Evolutionary conservation across 768 basidiomycete species (phyloP).

Genomic region (Lactarius deliciosus): DNA sequence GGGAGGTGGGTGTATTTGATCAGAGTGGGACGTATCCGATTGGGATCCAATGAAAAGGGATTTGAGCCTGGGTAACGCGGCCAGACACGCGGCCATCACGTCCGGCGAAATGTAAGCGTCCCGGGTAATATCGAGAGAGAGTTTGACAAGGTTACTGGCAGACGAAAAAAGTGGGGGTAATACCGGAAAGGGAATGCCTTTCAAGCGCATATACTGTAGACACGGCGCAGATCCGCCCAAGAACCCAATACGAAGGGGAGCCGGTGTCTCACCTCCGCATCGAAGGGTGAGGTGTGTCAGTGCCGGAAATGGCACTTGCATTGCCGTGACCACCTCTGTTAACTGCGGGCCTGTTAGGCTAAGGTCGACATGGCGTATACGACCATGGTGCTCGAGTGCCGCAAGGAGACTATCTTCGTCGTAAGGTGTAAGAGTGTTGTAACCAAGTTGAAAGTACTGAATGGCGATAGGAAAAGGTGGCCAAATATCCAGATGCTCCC

Average conservation of each 20-base stretch:
- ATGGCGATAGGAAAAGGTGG: slow-evolving; percentile 4
- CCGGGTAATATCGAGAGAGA: neutral
- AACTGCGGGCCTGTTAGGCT: neutral
- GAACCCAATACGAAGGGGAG: neutral
- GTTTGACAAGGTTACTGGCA: neutral
- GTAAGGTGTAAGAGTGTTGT: neutral
- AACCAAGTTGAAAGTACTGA: too few species aligned
- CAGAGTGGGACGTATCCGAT: neutral
- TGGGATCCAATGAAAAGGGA: neutral
- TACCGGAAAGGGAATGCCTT: neutral
- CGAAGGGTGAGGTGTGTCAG: neutral
- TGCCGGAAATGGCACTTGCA: neutral
- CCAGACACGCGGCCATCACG: neutral
- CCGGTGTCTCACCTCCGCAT: neutral
- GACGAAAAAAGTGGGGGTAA: neutral
- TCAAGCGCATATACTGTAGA: neutral
- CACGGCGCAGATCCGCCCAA: slow-evolving; percentile 2
- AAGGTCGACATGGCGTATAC: neutral
- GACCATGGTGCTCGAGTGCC: neutral
- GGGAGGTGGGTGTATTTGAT: neutral
- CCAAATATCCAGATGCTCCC: slow-evolving; percentile 1
- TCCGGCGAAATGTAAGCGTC: neutral
- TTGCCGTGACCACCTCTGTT: neutral
- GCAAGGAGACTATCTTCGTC: slow-evolving; percentile 1
- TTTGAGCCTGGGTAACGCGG: neutral